Evolutionary conservation across 2,329 filamentous ascomycete genomes (phyloP).

Genomic region (Paraphoma sp.): DNA sequence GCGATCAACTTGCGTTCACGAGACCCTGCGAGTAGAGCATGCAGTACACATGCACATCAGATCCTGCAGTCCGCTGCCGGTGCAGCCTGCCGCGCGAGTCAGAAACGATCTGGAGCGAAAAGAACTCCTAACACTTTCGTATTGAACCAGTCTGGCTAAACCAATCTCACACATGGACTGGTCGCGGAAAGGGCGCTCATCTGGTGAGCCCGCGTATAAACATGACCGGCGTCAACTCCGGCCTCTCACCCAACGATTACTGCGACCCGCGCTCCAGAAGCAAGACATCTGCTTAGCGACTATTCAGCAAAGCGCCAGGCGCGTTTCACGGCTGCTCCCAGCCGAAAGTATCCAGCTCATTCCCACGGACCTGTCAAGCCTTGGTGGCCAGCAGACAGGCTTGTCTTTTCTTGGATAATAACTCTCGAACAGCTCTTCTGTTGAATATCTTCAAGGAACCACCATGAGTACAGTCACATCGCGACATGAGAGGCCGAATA

Average conservation of each 20-base stretch:
- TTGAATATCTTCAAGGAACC: neutral
- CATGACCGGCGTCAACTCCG: slow-evolving; percentile 10
- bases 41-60: slow-evolving; percentile 4
- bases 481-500: neutral
- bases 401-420: neutral
- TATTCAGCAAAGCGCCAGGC: neutral
- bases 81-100: slow-evolving; percentile 1
- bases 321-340: slow-evolving; percentile 11
- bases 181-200: slow-evolving; percentile 2
- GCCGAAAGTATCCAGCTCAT: neutral
- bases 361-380: neutral
- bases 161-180: slow-evolving; percentile 10
- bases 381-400: neutral
- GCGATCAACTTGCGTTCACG: slow-evolving; percentile 10
- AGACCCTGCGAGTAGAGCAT: slow-evolving; percentile 12
- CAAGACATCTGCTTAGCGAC: neutral
- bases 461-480: neutral
- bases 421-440: neutral
- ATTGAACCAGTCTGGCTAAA: slow-evolving; percentile 31
- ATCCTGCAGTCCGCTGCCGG: neutral
- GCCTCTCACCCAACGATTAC: neutral
- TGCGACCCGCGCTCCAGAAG: slow-evolving; percentile 1
- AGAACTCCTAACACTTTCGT: neutral
- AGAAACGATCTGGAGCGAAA: neutral
- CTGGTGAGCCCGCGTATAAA: slow-evolving; percentile 10